Conservation (phyloP, 2,329 filamentous ascomycete species). For the Arachnomyces sp. region DNA sequence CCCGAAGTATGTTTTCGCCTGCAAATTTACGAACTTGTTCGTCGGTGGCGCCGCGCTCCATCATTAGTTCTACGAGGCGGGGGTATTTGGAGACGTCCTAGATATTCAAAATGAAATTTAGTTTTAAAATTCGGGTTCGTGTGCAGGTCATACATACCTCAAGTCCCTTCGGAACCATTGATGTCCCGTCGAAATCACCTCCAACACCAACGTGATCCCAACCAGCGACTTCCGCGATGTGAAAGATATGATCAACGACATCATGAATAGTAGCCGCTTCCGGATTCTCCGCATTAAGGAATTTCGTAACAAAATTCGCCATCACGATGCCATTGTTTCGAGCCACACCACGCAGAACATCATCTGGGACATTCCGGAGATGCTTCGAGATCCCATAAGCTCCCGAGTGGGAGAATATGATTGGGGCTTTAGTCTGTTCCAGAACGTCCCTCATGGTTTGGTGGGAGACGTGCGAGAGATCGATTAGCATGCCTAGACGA, state of each 20-base stretch:
- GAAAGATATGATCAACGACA: slow-evolving; percentile 32
- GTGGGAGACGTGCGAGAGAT: slow-evolving; percentile 21
- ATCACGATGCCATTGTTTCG: slow-evolving; percentile 36
- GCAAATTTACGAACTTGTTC: slow-evolving; percentile 30
- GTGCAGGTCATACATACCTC: slow-evolving; percentile 10
- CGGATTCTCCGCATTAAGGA: slow-evolving; percentile 22
- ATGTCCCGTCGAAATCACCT: slow-evolving; percentile 27
- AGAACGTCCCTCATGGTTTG: slow-evolving; percentile 19
- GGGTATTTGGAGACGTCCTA: slow-evolving; percentile 19
- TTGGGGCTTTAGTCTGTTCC: slow-evolving; percentile 15
- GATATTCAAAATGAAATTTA: too few relatives aligned
- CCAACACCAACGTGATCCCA: slow-evolving; percentile 31
- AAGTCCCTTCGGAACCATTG: slow-evolving; percentile 15
- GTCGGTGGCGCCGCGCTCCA: slow-evolving; percentile 34
- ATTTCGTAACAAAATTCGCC: slow-evolving; percentile 31
- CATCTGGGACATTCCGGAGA: slow-evolving; percentile 36
- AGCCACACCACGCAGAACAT: slow-evolving; percentile 28
- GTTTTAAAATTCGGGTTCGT: background rate
- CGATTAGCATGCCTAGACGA: slow-evolving; percentile 22
- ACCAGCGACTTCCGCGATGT: slow-evolving; percentile 24
- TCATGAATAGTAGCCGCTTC: slow-evolving; percentile 25
- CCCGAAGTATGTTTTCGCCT: slow-evolving; percentile 31
- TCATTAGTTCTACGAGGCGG: slow-evolving; percentile 11
- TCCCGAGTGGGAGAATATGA: slow-evolving; percentile 19
- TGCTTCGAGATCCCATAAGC: slow-evolving; percentile 20